A percentile compares a stretch with the other conserved stretches of the same genome.
Conservation (phyloP, 805 yeast species). For the Wickerhamiella sorbophila region DNA sequence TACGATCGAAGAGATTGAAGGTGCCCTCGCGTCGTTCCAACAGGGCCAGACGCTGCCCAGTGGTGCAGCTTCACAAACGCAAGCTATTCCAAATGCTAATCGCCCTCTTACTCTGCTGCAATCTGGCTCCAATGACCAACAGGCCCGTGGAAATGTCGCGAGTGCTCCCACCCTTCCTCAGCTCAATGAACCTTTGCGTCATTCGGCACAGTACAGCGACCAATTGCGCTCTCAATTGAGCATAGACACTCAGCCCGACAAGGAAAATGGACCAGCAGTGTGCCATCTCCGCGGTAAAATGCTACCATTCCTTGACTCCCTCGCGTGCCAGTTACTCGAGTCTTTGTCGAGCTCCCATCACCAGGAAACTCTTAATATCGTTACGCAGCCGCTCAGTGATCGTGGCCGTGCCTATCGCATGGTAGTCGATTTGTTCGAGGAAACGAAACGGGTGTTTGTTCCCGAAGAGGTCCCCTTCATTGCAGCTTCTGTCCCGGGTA, state of each 20-base stretch:
- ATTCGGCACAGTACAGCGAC: not conserved
- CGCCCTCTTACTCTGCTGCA: not conserved
- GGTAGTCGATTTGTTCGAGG: slow-evolving; percentile 62
- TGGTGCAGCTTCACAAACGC: not conserved
- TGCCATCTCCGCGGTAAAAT: slow-evolving; percentile 6
- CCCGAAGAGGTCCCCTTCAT: slow-evolving; percentile 14
- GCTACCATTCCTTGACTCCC: slow-evolving; percentile 63
- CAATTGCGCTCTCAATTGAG: not conserved
- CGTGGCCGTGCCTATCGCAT: slow-evolving; percentile 46
- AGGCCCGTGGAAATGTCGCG: not conserved
- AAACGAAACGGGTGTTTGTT: slow-evolving; percentile 50
- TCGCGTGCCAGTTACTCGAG: slow-evolving; percentile 67
- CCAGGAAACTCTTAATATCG: slow-evolving; percentile 57
- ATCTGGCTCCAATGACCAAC: not conserved
- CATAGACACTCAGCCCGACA: not conserved
- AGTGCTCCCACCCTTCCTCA: not conserved
- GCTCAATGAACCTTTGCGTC: not conserved
- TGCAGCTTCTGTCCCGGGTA: slow-evolving; percentile 9
- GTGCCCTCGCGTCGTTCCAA: slow-evolving; percentile 17
- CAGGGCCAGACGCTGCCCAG: not conserved
- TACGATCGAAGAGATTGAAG: slow-evolving; percentile 18
- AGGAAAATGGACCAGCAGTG: not conserved
- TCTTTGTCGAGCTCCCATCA: slow-evolving; percentile 52
- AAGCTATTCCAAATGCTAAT: not conserved
- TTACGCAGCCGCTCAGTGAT: slow-evolving; percentile 50